These are phyloP conservation scores for Calonectria fujianensis DNA, from an alignment of 2,329 filamentous ascomycete species.

Conservation along the genomic window DNA sequence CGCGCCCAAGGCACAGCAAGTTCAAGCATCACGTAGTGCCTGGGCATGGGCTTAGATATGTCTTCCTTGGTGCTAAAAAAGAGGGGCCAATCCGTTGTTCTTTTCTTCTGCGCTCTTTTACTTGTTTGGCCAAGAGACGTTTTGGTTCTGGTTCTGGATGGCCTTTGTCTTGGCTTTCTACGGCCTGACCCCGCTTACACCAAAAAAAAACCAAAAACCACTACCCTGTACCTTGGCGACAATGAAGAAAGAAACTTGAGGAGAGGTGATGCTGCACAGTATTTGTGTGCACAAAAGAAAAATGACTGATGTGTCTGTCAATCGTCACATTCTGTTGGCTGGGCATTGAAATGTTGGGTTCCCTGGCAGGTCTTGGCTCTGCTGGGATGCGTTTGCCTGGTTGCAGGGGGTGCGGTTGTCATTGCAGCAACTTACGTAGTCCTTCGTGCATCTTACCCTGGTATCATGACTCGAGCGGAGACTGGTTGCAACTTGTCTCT, in stretches of 20 bases:
- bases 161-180: constrained; percentile 1
- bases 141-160: constrained; percentile 11
- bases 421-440: constrained; percentile 20
- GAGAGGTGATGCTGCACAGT: neutral
- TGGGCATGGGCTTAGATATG: constrained; percentile 7
- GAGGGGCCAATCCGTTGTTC: constrained; percentile 22
- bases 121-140: constrained; percentile 26
- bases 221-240: constrained; percentile 24
- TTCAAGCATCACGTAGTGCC: constrained; percentile 22
- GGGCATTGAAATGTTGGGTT: constrained; percentile 3
- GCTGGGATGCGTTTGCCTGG: constrained; percentile 11
- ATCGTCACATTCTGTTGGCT: constrained; percentile 1
- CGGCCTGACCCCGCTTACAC: constrained; percentile 30
- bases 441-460: constrained; percentile 11
- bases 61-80: constrained; percentile 25
- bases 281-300: neutral
- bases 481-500: neutral
- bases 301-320: constrained; percentile 5
- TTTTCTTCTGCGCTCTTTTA: constrained; percentile 13
- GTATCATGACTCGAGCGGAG: constrained; percentile 7
- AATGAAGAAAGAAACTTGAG: neutral
- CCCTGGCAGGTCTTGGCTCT: constrained; percentile 16
- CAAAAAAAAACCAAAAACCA: neutral
- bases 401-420: constrained; percentile 21
- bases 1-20: constrained; percentile 16